Base-by-base conservation (phyloP, 768 basidiomycete genomes). In the Nevesoporus exiguus region DNA sequence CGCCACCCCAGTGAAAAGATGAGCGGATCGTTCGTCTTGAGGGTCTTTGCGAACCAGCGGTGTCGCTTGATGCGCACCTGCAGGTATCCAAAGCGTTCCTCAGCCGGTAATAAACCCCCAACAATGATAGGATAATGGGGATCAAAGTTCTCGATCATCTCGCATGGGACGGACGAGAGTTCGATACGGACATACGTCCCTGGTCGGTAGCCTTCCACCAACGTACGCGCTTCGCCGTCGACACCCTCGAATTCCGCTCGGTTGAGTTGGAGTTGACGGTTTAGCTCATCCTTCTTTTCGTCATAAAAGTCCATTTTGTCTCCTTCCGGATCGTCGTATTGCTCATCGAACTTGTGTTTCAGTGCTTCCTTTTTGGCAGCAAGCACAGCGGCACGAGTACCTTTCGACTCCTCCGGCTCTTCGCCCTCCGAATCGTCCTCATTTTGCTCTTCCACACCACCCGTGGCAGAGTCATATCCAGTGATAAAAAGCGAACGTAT, bases 1-100 rank as follows among this genome's bases (percentile, higher is more conserved):
- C 97, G 77, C 97, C 97, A 99, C 17, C 97, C 97, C n/a, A 98
- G 76, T 1, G 94, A 97, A 73, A 98, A 82, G 59, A 98, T 90
- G 52, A 99, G 80, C 0, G 97, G 97, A 70, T 98, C 92, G 71
- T 98, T 98, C 43, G 88, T 97, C 77, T 99, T 99, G 59, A 98
- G 81, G 2, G 92, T 95, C 64, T 83, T 83, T 8, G 81, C 77
- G 72, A 85, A 92, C 96, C 96, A 98, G 49, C 97, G 81, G 70
- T 99, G 97, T 51, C 95, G 81, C 74, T 99, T 99, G 71, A 98
- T 85, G 51, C 97, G 84, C 30, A 95, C 94, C 71, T 98, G 95
- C 19, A 98, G 79, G 73, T 86, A 96, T 2, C 94, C 95, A 65
- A 97, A 93, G 21, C 86, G 81, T 71, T 95, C 91, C 72, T 99